These are phyloP conservation scores for Emmonsia crescens DNA, from an alignment of 2,329 filamentous ascomycete genomes.

Conservation along the genomic window DNA sequence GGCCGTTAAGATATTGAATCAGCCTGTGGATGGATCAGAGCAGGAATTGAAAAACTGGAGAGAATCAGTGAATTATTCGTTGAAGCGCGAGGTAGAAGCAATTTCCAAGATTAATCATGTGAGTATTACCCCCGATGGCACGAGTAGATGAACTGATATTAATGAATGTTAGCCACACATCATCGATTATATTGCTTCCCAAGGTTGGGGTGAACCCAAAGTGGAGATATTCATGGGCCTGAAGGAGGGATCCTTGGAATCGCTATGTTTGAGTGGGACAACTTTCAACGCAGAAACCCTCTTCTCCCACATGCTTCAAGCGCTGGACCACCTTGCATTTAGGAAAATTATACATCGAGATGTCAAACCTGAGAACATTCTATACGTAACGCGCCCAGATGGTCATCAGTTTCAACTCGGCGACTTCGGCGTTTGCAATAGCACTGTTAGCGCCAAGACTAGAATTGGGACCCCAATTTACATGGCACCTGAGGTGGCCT, in stretches of 20 bases:
- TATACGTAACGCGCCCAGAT: conserved; percentile 27
- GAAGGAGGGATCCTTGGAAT: background rate
- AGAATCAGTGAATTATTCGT: background rate
- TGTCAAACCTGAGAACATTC: conserved; percentile 87
- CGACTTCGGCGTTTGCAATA: background rate
- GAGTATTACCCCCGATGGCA: too few species aligned
- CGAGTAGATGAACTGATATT: too few species aligned
- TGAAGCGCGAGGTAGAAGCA: conserved; percentile 1
- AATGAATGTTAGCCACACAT: conserved; percentile 12
- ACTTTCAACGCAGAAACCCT: conserved; percentile 58
- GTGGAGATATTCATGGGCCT: conserved; percentile 2
- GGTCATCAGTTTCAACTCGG: background rate
- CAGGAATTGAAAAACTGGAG: background rate
- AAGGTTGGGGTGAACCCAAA: conserved; percentile 1
- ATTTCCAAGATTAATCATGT: background rate
- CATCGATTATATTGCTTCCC: conserved; percentile 6
- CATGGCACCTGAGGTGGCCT: background rate
- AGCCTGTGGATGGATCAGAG: background rate
- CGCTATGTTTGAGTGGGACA: background rate
- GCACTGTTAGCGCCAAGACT: background rate
- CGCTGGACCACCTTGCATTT: conserved; percentile 56
- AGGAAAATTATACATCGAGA: conserved; percentile 84
- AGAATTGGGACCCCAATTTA: background rate
- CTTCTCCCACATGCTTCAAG: conserved; percentile 53
- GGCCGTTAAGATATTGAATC: conserved; percentile 7